Percentiles rank a stretch among this genome's conserved stretches.
Evolutionary conservation across 176 grass and related monocot genomes (phyloP).

Genomic region (Saccharum officinarum): DNA sequence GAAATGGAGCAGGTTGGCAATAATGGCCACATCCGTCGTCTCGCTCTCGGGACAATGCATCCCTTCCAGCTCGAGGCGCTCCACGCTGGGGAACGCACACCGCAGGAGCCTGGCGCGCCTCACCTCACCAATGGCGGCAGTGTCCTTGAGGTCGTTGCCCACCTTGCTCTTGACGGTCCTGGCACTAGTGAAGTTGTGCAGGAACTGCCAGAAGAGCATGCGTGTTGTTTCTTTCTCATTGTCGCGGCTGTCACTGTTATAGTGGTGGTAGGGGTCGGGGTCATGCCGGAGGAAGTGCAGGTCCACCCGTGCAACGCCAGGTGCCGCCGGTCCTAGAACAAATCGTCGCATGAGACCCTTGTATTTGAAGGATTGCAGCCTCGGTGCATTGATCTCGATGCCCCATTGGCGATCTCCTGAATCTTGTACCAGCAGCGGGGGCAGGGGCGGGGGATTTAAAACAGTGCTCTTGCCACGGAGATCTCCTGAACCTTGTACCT

Average conservation of each 20-base stretch:
- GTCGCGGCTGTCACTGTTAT: background rate
- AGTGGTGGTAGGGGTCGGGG: too few relatives aligned
- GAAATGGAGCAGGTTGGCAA: slow-evolving; percentile 9
- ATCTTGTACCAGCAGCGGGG: too few relatives aligned
- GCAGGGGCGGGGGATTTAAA: too few relatives aligned
- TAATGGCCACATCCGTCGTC: background rate
- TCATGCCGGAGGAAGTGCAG: background rate
- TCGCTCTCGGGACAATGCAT: background rate
- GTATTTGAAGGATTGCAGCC: background rate
- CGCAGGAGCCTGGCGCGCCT: too few relatives aligned
- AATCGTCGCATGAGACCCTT: background rate
- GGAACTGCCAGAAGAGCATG: background rate
- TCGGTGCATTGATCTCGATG: background rate
- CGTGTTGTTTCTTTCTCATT: too few relatives aligned
- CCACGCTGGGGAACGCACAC: background rate
- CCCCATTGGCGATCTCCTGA: too few relatives aligned
- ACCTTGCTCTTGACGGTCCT: slow-evolving; percentile 2
- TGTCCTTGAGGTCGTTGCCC: background rate
- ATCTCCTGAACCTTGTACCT: too few relatives aligned
- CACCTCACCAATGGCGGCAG: background rate
- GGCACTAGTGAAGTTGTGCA: background rate
- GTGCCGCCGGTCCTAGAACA: background rate
- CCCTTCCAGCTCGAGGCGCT: slow-evolving; percentile 14
- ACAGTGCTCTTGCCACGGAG: too few relatives aligned
- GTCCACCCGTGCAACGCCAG: background rate